Percentiles rank a stretch among this genome's conserved stretches.
Conservation (phyloP, 2,329 filamentous ascomycete genomes). For the Aspergillus phoenicis region DNA sequence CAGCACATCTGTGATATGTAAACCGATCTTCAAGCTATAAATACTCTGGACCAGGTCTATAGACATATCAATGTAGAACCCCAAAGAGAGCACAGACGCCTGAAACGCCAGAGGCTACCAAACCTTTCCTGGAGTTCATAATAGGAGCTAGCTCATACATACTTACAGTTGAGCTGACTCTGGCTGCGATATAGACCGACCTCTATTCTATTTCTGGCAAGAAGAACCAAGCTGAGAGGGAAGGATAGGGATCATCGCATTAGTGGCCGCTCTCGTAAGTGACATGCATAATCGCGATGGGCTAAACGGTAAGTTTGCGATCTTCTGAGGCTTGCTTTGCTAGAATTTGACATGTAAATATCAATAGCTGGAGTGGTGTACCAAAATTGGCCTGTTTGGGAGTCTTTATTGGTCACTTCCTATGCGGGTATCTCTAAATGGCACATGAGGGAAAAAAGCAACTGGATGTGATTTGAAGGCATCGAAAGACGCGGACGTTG, state of each 20-base stretch:
- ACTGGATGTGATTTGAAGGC: too few relatives aligned
- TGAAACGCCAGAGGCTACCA: too few relatives aligned
- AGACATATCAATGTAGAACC: too few relatives aligned
- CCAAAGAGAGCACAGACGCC: too few relatives aligned
- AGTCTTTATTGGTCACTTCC: too few relatives aligned
- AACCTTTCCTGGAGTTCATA: too few relatives aligned
- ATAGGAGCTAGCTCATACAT: not conserved
- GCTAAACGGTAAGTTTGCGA: not conserved
- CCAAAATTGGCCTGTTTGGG: not conserved
- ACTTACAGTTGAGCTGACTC: not conserved
- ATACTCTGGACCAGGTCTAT: too few relatives aligned
- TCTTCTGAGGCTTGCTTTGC: not conserved
- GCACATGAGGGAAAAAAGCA: too few relatives aligned
- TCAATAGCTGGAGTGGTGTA: not conserved
- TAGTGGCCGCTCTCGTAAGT: not conserved
- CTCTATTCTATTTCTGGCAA: not conserved
- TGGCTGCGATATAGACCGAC: not conserved
- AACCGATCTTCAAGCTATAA: too few relatives aligned
- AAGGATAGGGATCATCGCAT: not conserved
- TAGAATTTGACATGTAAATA: not conserved
- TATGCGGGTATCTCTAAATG: too few relatives aligned
- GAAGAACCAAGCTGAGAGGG: not conserved
- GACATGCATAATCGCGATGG: not conserved
- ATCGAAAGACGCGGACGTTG: too few relatives aligned
- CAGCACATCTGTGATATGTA: too few relatives aligned